phyloP scores from a whole-genome alignment of 2,329 filamentous ascomycete species.

The Paecilomyces niveus region DNA sequence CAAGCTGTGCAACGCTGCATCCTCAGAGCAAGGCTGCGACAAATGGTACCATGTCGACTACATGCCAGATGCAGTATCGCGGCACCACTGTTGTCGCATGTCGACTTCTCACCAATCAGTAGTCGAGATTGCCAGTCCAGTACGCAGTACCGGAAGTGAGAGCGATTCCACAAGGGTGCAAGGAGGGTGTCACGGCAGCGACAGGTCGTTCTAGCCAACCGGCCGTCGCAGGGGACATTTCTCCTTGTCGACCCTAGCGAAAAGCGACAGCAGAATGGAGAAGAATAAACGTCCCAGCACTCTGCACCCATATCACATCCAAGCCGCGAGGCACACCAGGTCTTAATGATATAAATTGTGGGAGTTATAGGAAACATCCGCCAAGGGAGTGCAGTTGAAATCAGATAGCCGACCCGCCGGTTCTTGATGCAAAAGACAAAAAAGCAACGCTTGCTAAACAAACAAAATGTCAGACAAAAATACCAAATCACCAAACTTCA shows the following conservation, averaged over 20 bases:
- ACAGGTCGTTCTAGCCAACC: slow-evolving; percentile 12
- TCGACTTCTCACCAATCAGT: slow-evolving; percentile 10
- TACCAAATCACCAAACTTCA: slow-evolving; percentile 32
- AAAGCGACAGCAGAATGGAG: slow-evolving; percentile 23
- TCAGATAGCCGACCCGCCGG: slow-evolving; percentile 42
- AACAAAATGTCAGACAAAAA: slow-evolving; percentile 34
- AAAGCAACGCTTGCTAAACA: slow-evolving; percentile 44
- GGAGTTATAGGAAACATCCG: slow-evolving; percentile 30
- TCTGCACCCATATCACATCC: slow-evolving; percentile 38
- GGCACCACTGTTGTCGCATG: slow-evolving; percentile 7
- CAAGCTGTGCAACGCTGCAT: slow-evolving; percentile 8
- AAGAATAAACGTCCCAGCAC: slow-evolving; percentile 21
- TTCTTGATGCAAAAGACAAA: slow-evolving; percentile 35
- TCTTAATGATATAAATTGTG: slow-evolving; percentile 42
- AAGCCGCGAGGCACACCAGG: slow-evolving; percentile 43
- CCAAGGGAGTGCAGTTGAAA: slow-evolving; percentile 27
- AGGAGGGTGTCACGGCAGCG: slow-evolving; percentile 9
- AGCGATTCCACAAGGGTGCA: slow-evolving; percentile 31
- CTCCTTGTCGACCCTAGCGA: slow-evolving; percentile 11
- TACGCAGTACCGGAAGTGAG: slow-evolving; percentile 32
- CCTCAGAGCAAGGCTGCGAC: slow-evolving; percentile 3
- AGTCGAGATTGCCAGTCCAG: slow-evolving; percentile 26
- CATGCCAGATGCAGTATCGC: slow-evolving; percentile 14
- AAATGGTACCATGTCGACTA: slow-evolving; percentile 2
- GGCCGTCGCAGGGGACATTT: slow-evolving; percentile 4